Conservation (phyloP, 176 grass and related monocot species). For the Triticum turgidum region DNA sequence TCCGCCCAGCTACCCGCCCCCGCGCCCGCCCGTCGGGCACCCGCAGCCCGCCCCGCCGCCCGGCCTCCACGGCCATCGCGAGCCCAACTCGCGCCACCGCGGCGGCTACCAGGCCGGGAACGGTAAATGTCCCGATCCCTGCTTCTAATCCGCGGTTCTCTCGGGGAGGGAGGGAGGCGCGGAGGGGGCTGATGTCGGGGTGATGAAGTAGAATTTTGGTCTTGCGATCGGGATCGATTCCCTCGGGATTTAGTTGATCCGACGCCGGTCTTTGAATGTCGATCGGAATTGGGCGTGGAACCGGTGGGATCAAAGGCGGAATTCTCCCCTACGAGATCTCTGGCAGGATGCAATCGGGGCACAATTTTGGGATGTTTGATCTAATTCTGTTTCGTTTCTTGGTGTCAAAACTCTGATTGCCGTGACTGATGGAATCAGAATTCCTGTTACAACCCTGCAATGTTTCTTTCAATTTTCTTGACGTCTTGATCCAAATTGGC, state of each 20-base stretch:
- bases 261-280: neutral
- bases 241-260: neutral
- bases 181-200: neutral
- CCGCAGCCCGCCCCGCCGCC: conserved; percentile 66
- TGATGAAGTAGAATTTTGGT: neutral
- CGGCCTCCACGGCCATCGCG: conserved; percentile 33
- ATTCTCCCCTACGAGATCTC: neutral
- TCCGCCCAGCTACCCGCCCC: conserved; percentile 55
- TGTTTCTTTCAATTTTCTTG: neutral
- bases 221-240: neutral
- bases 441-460: neutral
- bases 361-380: neutral
- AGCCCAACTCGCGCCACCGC: conserved; percentile 36
- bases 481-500: neutral
- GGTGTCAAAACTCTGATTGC: neutral
- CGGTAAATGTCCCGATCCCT: conserved; percentile 29
- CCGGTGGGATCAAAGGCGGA: neutral
- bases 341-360: neutral
- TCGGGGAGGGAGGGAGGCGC: neutral
- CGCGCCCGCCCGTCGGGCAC: conserved; percentile 65
- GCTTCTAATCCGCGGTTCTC: neutral
- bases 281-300: neutral
- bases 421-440: neutral
- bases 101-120: conserved; percentile 57
- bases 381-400: neutral